phyloP scores from a whole-genome alignment of 306 rosid genomes.

The Cyamopsis tetragonoloba region DNA sequence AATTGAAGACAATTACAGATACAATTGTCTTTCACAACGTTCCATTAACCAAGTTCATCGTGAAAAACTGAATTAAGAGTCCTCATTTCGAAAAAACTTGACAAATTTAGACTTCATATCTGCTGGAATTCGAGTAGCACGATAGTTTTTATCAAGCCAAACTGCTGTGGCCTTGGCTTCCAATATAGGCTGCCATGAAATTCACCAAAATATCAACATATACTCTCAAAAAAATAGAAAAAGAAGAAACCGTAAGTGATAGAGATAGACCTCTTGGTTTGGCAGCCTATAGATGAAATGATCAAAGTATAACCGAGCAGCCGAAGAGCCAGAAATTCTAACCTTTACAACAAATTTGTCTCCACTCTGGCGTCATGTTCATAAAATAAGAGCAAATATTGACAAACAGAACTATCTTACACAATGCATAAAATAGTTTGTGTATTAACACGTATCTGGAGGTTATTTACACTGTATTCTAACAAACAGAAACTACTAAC shows the following conservation, averaged over 20 bases:
- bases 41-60: not conserved
- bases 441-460: not conserved
- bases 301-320: slow-evolving; percentile 69
- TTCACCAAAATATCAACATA: slow-evolving; percentile 20
- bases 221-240: not conserved
- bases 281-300: slow-evolving; percentile 77
- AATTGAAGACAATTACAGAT: slow-evolving; percentile 2
- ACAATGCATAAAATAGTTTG: not conserved
- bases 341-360: slow-evolving; percentile 70
- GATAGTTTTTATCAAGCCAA: slow-evolving; percentile 77
- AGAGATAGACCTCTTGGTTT: slow-evolving; percentile 59
- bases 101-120: slow-evolving; percentile 60
- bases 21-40: slow-evolving; percentile 8
- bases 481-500: slow-evolving; percentile 2
- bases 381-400: slow-evolving; percentile 22
- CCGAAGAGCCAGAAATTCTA: slow-evolving; percentile 57
- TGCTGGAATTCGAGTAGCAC: slow-evolving; percentile 71
- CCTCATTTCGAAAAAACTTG: slow-evolving; percentile 40
- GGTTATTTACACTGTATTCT: not conserved
- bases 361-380: slow-evolving; percentile 54
- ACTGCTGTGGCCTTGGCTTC: slow-evolving; percentile 82
- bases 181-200: slow-evolving; percentile 61
- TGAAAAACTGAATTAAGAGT: slow-evolving; percentile 31
- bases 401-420: slow-evolving; percentile 11
- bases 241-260: not conserved